Conservation (phyloP, 2,329 filamentous ascomycete genomes). For the Gnomoniopsis sp. region DNA sequence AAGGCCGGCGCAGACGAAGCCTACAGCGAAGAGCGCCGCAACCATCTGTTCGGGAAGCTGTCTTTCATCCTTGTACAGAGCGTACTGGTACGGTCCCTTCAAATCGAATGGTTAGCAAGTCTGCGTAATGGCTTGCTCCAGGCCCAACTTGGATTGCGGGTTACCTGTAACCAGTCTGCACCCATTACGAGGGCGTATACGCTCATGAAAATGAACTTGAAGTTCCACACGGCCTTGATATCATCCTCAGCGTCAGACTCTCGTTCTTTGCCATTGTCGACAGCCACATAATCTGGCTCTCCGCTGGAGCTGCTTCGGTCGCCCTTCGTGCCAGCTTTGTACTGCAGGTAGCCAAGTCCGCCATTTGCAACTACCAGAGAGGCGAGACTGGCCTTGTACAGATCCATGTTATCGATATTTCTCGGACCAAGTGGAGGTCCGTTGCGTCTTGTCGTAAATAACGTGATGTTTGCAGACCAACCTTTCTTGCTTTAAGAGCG, state of each 20-base stretch:
- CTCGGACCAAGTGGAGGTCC: not conserved
- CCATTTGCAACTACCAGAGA: not conserved
- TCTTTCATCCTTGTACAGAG: slow-evolving; percentile 50
- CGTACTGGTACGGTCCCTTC: slow-evolving; percentile 48
- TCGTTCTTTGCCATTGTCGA: not conserved
- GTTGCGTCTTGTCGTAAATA: not conserved
- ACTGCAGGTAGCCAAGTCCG: not conserved
- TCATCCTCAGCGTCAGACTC: not conserved
- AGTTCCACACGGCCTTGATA: not conserved
- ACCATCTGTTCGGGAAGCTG: slow-evolving; percentile 39
- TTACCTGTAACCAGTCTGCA: not conserved
- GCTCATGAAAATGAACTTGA: not conserved
- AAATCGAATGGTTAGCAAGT: not conserved
- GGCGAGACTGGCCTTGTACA: not conserved
- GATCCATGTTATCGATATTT: not conserved
- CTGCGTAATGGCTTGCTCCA: not conserved
- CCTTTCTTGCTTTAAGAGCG: no score
- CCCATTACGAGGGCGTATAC: not conserved
- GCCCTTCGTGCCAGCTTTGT: not conserved
- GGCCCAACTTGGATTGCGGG: not conserved
- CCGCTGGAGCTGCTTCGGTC: not conserved
- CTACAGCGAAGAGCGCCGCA: slow-evolving; percentile 41
- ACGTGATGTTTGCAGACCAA: not conserved
- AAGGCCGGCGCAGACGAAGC: slow-evolving; percentile 46
- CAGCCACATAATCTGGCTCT: not conserved